Percentiles rank a stretch among this genome's conserved stretches.
phyloP scores from a whole-genome alignment of 2,329 filamentous ascomycete genomes.

The Aspergillus sp. region DNA sequence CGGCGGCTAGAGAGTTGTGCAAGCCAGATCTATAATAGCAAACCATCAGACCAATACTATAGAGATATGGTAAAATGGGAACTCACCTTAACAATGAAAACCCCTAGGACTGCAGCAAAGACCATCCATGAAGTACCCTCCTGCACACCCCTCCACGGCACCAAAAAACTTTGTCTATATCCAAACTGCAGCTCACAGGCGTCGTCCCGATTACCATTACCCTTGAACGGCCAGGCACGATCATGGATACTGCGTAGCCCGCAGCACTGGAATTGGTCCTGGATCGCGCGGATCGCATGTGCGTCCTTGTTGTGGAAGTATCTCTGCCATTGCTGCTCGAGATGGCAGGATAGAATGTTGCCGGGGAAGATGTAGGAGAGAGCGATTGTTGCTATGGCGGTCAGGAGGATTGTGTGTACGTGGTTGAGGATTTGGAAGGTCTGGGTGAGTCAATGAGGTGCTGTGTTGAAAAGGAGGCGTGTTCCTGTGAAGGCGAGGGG shows the following conservation, averaged over 20 bases:
- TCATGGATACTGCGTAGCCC: slow-evolving; percentile 37
- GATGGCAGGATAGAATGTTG: slow-evolving; percentile 26
- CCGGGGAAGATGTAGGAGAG: slow-evolving; percentile 30
- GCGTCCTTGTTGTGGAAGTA: slow-evolving; percentile 33
- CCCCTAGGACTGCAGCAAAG: slow-evolving; percentile 25
- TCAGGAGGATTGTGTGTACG: slow-evolving; percentile 27
- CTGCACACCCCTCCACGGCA: slow-evolving; percentile 30
- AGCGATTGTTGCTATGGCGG: slow-evolving; percentile 30
- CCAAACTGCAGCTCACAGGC: slow-evolving; percentile 33
- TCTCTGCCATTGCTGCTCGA: slow-evolving; percentile 32
- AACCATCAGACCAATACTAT: background rate
- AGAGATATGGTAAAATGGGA: background rate
- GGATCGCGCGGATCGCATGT: slow-evolving; percentile 32
- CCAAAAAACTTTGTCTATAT: slow-evolving; percentile 31
- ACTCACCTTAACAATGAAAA: slow-evolving; percentile 24
- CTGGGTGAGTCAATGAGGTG: background rate
- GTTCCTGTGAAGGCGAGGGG: slow-evolving; percentile 11
- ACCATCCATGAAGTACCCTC: slow-evolving; percentile 28
- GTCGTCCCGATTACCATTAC: slow-evolving; percentile 26
- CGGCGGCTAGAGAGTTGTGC: background rate
- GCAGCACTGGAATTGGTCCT: slow-evolving; percentile 35
- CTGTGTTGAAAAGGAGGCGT: slow-evolving; percentile 1
- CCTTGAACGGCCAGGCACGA: slow-evolving; percentile 41
- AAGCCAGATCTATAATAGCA: slow-evolving; percentile 3
- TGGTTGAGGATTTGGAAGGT: slow-evolving; percentile 16